A percentile compares a stretch with the other conserved stretches of the same genome.
Conservation (phyloP, 345 rosid species). For the Citrus hindsii region DNA sequence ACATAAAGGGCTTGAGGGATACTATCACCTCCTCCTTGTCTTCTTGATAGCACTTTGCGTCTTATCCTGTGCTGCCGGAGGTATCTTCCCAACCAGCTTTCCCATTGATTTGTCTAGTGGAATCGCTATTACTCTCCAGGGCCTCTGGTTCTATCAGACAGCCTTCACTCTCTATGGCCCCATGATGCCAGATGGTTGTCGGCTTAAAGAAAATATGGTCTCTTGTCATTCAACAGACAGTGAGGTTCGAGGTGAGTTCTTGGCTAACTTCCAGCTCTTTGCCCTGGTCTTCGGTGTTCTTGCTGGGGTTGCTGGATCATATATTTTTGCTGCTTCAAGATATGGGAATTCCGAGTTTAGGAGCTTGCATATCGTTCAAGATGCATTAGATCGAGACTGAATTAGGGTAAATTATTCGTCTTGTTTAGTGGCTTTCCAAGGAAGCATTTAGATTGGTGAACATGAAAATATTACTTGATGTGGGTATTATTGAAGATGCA, state of each 20-base stretch:
- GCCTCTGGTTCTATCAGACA: slow-evolving; percentile 97
- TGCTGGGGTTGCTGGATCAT: slow-evolving; percentile 52
- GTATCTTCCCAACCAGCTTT: slow-evolving; percentile 73
- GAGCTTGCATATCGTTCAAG: slow-evolving; percentile 22
- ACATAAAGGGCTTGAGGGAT: slow-evolving; percentile 95
- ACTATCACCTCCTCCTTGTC: slow-evolving; percentile 90
- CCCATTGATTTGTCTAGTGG: slow-evolving; percentile 70
- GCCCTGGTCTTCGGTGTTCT: slow-evolving; percentile 60
- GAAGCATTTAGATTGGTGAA: background rate
- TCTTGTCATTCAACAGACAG: slow-evolving; percentile 48
- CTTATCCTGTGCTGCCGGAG: slow-evolving; percentile 62
- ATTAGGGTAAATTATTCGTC: slow-evolving; percentile 6
- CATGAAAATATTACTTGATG: background rate
- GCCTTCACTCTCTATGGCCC: slow-evolving; percentile 94
- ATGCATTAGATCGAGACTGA: slow-evolving; percentile 19
- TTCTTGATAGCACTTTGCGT: slow-evolving; percentile 71
- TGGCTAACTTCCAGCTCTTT: slow-evolving; percentile 85
- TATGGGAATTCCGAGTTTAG: slow-evolving; percentile 30
- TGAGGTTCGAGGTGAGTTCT: slow-evolving; percentile 71
- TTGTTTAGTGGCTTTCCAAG: background rate
- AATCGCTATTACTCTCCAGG: slow-evolving; percentile 83
- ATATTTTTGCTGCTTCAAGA: slow-evolving; percentile 59
- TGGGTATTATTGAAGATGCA: background rate
- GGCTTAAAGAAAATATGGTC: slow-evolving; percentile 39
- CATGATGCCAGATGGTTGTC: slow-evolving; percentile 88